phyloP scores from a whole-genome alignment of 1,139 yeast genomes.

The Lodderomyces jiufengensis region DNA sequence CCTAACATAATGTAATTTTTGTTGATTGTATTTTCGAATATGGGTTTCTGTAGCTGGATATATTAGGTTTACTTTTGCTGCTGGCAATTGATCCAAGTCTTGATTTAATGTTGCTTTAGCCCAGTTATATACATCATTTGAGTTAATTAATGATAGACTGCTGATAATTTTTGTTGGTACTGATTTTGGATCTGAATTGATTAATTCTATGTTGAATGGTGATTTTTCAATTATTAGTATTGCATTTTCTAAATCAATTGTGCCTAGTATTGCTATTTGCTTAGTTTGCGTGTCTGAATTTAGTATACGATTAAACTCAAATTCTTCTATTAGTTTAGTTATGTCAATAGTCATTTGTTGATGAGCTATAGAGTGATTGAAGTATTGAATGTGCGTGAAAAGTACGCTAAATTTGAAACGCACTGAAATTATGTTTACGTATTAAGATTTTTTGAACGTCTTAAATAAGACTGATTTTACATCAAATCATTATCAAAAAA shows the following conservation, averaged over 20 bases:
- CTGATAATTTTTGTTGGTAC: conserved; percentile 7
- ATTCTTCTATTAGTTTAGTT: too few species aligned
- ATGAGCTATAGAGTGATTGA: too few species aligned
- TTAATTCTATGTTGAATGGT: conserved; percentile 38
- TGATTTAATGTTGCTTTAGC: conserved; percentile 54
- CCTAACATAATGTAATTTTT: conserved; percentile 52
- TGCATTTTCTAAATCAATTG: conserved; percentile 56
- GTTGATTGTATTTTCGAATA: conserved; percentile 66
- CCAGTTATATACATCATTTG: conserved; percentile 86
- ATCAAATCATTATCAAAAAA: too few species aligned
- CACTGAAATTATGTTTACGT: too few species aligned
- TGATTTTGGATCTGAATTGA: not conserved
- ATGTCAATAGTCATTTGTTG: too few species aligned
- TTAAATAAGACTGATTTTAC: too few species aligned
- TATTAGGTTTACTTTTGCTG: conserved; percentile 71
- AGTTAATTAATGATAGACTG: conserved; percentile 42
- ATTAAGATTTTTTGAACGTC: too few species aligned
- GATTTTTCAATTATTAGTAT: conserved; percentile 74
- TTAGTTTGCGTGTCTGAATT: conserved; percentile 64
- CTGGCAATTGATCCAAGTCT: conserved; percentile 45
- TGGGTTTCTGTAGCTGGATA: conserved; percentile 91
- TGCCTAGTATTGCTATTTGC: conserved; percentile 60
- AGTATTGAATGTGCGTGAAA: too few species aligned
- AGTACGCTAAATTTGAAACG: too few species aligned
- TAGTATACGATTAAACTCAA: too few species aligned